These are phyloP conservation scores for Lepiota brunneoincarnata DNA, from an alignment of 768 basidiomycete genomes.

Conservation along the genomic window DNA sequence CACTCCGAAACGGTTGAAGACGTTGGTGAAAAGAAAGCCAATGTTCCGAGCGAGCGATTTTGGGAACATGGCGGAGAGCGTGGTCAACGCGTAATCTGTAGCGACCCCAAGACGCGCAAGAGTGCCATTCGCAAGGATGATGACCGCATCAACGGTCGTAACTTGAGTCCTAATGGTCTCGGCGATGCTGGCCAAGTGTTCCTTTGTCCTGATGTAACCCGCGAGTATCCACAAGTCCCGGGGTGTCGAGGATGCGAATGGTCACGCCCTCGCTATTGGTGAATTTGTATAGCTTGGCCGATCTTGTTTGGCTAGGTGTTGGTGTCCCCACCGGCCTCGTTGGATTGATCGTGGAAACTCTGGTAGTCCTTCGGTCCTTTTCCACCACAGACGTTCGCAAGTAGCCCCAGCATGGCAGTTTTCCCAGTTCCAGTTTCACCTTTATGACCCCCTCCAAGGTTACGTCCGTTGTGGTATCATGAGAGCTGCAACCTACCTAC, in stretches of 20 bases:
- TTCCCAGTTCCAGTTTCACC: too few species aligned
- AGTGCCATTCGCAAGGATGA: constrained; percentile 28
- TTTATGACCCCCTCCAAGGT: too few species aligned
- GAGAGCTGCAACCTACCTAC: too few species aligned
- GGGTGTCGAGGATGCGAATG: constrained; percentile 26
- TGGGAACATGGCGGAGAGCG: constrained; percentile 23
- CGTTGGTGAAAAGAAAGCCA: constrained; percentile 21
- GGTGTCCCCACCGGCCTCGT: too few species aligned
- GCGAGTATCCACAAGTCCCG: constrained; percentile 27
- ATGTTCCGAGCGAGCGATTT: constrained; percentile 20
- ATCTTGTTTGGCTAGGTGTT: too few species aligned
- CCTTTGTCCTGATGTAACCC: constrained; percentile 22
- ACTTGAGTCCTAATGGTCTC: constrained; percentile 18
- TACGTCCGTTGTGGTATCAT: too few species aligned
- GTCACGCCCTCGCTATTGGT: not conserved
- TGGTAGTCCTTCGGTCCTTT: too few species aligned
- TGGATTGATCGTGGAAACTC: too few species aligned
- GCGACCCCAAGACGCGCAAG: constrained; percentile 17
- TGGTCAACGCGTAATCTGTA: constrained; percentile 24
- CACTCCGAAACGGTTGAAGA: constrained; percentile 12
- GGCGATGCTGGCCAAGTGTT: constrained; percentile 24
- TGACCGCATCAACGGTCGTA: constrained; percentile 20
- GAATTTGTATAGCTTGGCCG: too few species aligned
- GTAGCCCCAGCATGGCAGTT: too few species aligned
- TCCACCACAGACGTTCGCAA: too few species aligned